Evolutionary conservation across 148 eudicot species (phyloP).

Genomic region (Camellia japonica): DNA sequence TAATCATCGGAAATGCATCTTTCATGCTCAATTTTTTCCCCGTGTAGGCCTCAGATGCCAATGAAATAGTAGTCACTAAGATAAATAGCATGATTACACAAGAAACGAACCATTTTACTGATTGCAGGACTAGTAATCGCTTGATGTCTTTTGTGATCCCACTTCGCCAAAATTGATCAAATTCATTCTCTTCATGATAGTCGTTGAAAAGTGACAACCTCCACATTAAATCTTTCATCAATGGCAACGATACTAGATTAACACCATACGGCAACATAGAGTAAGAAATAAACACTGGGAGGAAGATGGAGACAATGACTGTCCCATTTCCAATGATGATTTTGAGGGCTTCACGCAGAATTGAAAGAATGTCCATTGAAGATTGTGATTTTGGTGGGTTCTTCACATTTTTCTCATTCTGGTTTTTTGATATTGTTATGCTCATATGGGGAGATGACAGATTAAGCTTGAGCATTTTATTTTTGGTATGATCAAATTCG

Average conservation of each 20-base stretch:
- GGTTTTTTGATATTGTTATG: too few species aligned
- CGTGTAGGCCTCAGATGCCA: slow-evolving; percentile 5
- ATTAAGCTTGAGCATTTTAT: too few species aligned
- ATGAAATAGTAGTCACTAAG: slow-evolving; percentile 2
- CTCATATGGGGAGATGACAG: too few species aligned
- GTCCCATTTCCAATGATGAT: not conserved
- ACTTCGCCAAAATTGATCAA: too few species aligned
- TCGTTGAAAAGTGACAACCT: not conserved
- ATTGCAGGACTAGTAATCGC: not conserved
- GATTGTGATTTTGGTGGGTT: not conserved
- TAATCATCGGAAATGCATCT: not conserved
- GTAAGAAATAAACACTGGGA: slow-evolving; percentile 1
- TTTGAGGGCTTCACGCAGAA: not conserved
- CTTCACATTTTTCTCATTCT: slow-evolving; percentile 5
- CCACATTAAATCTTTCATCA: not conserved
- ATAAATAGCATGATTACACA: not conserved
- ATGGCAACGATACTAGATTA: not conserved
- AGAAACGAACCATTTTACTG: not conserved
- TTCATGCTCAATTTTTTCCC: not conserved
- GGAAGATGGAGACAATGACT: not conserved
- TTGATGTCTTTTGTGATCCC: not conserved
- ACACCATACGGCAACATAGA: not conserved
- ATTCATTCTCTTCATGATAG: too few species aligned
- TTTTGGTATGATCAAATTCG: too few species aligned
- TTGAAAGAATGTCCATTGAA: slow-evolving; percentile 10